Evolutionary conservation across 768 basidiomycete genomes (phyloP), one percentile per base, ranked within the genome.

Genomic region (Mycena maculata): DNA sequence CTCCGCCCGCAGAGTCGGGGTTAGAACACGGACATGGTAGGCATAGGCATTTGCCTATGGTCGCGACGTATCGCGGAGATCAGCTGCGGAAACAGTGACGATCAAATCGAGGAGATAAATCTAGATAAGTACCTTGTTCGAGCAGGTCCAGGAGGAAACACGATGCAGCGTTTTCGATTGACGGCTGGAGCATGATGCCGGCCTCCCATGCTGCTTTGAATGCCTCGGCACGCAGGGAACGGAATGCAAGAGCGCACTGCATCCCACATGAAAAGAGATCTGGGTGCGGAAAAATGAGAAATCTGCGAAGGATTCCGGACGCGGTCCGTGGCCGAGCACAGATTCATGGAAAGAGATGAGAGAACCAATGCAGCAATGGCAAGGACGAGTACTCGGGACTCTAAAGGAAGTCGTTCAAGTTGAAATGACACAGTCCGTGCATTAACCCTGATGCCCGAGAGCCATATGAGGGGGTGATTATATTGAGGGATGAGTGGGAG

Each of bases 61-160:
- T 18, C 68, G 20, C 12, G 63, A 36, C 12, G 13, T 1, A 1
- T 18, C n/a, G 18, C 3, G 39, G 9, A 23, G 28, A 20, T 58
- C 47, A 20, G 9, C 68, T 57, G 33, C 16, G 33, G 9, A 25
- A 2, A 18, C 5, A 23, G 38, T 7, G 16, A 16, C 16, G 31
- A 39, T 13, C 12, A n/a, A 18, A n/a, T 13, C 4, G 16, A 10
- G 11, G 16, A 7, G 20, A 22, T 3, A 8, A 13, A n/a, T n/a
- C 12, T 11, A n/a, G 1, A 10, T 36, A 2, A 18, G 11, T 48
- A 56, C 56, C 31, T 45, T 55, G 56, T 2, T 70, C 69, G 9
- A 67, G 47, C 15, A 55, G 11, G 30, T 67, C 61, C 8, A 70
- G 22, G 2, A 70, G 23, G 36, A 44, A 70, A 31, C 69, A 67